Evolutionary conservation across 768 basidiomycete species (phyloP).

Genomic region (Phanerochaete sordida): DNA sequence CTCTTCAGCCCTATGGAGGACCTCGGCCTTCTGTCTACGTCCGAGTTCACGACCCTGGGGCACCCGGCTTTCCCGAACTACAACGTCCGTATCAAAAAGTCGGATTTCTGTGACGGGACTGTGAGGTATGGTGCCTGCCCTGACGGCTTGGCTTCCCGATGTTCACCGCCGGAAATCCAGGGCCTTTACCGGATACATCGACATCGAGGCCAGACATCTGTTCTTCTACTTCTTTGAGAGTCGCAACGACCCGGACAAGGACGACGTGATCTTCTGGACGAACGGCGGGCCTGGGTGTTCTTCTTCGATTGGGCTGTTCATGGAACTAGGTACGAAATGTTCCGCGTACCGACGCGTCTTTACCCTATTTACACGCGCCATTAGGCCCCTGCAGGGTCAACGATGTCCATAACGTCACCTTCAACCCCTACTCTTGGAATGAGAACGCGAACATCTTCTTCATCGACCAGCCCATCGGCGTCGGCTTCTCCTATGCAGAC

Average conservation of each 20-base stretch:
- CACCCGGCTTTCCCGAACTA: conserved; percentile 51
- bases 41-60: conserved; percentile 16
- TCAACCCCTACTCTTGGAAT: conserved; percentile 62
- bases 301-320: conserved; percentile 35
- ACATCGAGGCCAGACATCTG: conserved; percentile 51
- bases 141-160: conserved; percentile 31
- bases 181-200: conserved; percentile 70
- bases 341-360: conserved; percentile 25
- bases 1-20: conserved; percentile 33
- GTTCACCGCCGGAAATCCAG: conserved; percentile 40
- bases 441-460: conserved; percentile 55
- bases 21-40: conserved; percentile 17
- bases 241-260: conserved; percentile 30
- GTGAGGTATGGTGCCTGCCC: conserved; percentile 41
- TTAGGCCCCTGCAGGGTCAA: conserved; percentile 65
- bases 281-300: conserved; percentile 33
- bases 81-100: conserved; percentile 55
- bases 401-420: conserved; percentile 44
- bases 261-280: conserved; percentile 33
- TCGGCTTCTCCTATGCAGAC: conserved; percentile 39
- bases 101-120: conserved; percentile 55
- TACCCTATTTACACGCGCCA: neutral
- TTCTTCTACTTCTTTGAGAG: conserved; percentile 51
- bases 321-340: conserved; percentile 41
- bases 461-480: conserved; percentile 35